Evolutionary conservation across 148 eudicot genomes (phyloP).

Genomic region (Cornus controversa): DNA sequence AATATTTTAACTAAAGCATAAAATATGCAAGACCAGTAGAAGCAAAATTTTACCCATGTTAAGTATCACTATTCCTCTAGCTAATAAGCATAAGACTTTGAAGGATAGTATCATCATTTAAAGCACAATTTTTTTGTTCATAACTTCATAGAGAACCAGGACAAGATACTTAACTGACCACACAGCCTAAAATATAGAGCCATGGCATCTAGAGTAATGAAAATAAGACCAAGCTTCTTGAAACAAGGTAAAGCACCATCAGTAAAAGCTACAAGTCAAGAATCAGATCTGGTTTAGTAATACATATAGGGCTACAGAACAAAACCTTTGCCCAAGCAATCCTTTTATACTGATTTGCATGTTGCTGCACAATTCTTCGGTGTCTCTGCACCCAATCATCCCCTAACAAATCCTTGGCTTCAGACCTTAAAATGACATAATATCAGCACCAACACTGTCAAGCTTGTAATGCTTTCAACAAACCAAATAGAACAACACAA

Average conservation of each 20-base stretch:
- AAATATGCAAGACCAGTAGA: too few species aligned
- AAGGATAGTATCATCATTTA: too few species aligned
- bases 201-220: background rate
- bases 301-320: background rate
- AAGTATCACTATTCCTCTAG: too few species aligned
- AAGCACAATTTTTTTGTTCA: too few species aligned
- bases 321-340: constrained; percentile 96
- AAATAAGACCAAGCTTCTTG: background rate
- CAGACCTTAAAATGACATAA: constrained; percentile 54
- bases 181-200: background rate
- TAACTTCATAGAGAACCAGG: background rate
- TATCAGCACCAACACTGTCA: constrained; percentile 2
- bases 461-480: background rate
- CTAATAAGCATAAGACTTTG: too few species aligned
- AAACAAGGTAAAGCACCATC: background rate
- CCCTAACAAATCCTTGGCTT: constrained; percentile 89
- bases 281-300: background rate
- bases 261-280: background rate
- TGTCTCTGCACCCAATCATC: constrained; percentile 99
- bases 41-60: too few species aligned
- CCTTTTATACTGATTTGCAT: constrained; percentile 96
- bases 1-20: too few species aligned
- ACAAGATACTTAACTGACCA: background rate
- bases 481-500: background rate
- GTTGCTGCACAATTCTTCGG: constrained; percentile 92